A percentile compares a stretch with the other conserved stretches of the same genome.
phyloP scores from a whole-genome alignment of 768 basidiomycete genomes.

The Megacollybia marginata region DNA sequence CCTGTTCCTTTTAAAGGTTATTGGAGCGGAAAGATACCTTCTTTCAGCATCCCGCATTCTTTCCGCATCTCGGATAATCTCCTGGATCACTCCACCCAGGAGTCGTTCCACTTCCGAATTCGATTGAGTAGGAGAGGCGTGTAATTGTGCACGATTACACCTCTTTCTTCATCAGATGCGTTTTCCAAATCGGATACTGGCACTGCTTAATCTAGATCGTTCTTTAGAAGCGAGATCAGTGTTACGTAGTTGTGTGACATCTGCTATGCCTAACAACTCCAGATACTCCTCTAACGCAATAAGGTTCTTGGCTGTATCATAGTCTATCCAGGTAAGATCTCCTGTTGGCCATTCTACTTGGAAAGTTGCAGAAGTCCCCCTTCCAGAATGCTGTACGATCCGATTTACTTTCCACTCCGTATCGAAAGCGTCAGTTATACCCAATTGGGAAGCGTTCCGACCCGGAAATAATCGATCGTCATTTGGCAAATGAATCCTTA shows the following conservation, averaged over 20 bases:
- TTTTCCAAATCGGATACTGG: too few relatives aligned
- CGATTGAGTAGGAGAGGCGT: too few relatives aligned
- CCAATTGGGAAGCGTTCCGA: constrained; percentile 9
- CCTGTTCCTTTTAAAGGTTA: too few relatives aligned
- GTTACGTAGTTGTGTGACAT: not conserved
- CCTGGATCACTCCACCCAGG: too few relatives aligned
- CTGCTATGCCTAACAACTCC: constrained; percentile 14
- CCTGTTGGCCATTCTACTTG: constrained; percentile 18
- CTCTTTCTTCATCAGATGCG: too few relatives aligned
- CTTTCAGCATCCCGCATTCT: too few relatives aligned
- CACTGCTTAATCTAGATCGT: too few relatives aligned
- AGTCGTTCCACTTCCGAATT: too few relatives aligned
- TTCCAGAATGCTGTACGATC: constrained; percentile 17
- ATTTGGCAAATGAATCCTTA: constrained; percentile 16
- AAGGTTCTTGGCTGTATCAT: constrained; percentile 8
- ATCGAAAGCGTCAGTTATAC: constrained; percentile 8
- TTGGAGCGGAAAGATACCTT: too few relatives aligned
- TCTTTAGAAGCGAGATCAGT: too few relatives aligned
- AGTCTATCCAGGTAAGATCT: constrained; percentile 18
- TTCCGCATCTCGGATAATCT: too few relatives aligned
- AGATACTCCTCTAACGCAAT: constrained; percentile 15
- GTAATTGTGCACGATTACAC: too few relatives aligned
- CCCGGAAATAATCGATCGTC: constrained; percentile 21
- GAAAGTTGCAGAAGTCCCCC: constrained; percentile 14
- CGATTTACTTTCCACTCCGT: constrained; percentile 17